A percentile compares a stretch with the other conserved stretches of the same genome.
Conservation (phyloP, 2,329 filamentous ascomycete genomes). For the Arthrocladium fulminans region DNA sequence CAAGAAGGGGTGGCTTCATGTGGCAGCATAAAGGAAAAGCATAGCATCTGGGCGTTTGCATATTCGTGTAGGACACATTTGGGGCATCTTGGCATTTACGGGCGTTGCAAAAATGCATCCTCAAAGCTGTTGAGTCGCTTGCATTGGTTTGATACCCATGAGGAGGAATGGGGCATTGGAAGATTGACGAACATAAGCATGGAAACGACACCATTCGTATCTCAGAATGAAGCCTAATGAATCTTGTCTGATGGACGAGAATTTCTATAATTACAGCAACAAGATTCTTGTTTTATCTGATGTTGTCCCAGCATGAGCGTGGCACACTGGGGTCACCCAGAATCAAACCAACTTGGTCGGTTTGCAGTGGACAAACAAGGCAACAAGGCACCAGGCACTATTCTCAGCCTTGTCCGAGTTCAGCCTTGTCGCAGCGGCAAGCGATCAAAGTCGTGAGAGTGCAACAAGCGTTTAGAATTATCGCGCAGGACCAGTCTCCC, state of each 20-base stretch:
- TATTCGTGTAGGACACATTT: neutral
- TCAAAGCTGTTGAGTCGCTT: slow-evolving; percentile 11
- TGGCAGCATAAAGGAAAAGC: neutral
- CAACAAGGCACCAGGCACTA: slow-evolving; percentile 2
- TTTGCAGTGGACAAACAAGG: neutral
- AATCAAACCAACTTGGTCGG: too few relatives aligned
- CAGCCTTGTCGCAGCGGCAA: too few relatives aligned
- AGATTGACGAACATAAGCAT: slow-evolving; percentile 1
- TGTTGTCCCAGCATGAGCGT: neutral
- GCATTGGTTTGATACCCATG: slow-evolving; percentile 24
- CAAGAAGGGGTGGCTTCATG: neutral
- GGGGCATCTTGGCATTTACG: slow-evolving; percentile 3
- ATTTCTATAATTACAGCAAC: neutral
- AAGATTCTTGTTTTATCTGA: neutral
- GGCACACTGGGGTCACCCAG: neutral
- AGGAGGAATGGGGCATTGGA: slow-evolving; percentile 12
- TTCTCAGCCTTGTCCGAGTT: neutral
- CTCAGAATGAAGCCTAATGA: neutral
- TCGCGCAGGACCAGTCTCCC: too few relatives aligned
- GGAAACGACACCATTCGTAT: neutral
- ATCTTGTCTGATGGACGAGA: neutral
- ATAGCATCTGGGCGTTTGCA: neutral
- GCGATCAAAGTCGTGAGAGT: too few relatives aligned
- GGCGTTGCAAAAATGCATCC: neutral
- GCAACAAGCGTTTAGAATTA: too few relatives aligned